Evolutionary conservation across 2,329 filamentous ascomycete species (phyloP).

Genomic region (Trichoderma sp.): DNA sequence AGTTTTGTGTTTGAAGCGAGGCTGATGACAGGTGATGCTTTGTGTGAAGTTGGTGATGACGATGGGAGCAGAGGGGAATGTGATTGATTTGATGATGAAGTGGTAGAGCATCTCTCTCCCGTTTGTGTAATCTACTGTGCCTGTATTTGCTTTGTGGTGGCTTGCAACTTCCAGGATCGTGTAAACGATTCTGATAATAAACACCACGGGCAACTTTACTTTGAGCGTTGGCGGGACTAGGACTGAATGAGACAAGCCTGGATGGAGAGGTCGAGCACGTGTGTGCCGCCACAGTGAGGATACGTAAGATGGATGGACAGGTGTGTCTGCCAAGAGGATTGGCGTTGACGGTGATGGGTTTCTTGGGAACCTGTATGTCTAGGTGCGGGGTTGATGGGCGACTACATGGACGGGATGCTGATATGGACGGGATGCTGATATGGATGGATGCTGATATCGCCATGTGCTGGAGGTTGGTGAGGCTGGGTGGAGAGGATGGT

Average conservation of each 20-base stretch:
- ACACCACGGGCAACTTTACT: background rate
- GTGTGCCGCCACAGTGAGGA: conserved; percentile 20
- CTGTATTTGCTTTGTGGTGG: background rate
- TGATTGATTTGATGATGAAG: too few species aligned
- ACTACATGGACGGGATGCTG: background rate
- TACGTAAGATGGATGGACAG: conserved; percentile 21
- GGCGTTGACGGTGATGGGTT: background rate
- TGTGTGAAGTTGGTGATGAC: too few species aligned
- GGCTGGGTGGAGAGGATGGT: background rate
- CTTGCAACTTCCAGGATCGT: background rate
- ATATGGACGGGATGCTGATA: background rate
- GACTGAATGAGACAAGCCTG: conserved; percentile 1
- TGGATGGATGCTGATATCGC: background rate
- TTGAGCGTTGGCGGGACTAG: background rate
- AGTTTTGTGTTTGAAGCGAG: too few species aligned
- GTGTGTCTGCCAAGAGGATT: conserved; percentile 22
- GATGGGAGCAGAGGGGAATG: too few species aligned
- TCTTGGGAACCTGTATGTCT: background rate
- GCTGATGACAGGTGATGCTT: too few species aligned
- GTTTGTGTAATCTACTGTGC: too few species aligned
- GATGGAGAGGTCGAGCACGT: conserved; percentile 14
- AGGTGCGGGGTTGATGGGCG: conserved; percentile 9
- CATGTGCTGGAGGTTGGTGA: background rate
- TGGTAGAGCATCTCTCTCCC: too few species aligned
- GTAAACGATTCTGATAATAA: too few species aligned